Conservation (phyloP, 108 stramenopile species). For the Skeletonema marinoi region DNA sequence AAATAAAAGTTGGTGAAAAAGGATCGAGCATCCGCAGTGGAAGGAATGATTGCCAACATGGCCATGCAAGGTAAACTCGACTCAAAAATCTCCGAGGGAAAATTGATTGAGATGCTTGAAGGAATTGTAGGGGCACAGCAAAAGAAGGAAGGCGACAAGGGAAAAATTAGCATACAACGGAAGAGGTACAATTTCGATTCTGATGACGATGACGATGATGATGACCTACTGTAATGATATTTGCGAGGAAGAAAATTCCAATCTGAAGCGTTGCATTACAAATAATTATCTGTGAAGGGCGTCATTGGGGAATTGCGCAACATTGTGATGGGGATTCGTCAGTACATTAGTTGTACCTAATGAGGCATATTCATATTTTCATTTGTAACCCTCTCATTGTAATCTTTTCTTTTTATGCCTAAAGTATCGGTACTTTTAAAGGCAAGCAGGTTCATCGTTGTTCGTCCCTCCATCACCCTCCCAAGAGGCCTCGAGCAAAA, state of each 20-base stretch:
- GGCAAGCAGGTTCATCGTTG: too few species aligned
- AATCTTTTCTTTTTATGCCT: too few species aligned
- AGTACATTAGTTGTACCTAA: not conserved
- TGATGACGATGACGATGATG: constrained; percentile 80
- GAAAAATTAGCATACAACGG: constrained; percentile 80
- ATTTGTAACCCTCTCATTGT: too few species aligned
- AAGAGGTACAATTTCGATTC: constrained; percentile 90
- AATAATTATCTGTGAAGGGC: not conserved
- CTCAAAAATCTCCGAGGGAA: constrained; percentile 76
- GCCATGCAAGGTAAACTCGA: constrained; percentile 81
- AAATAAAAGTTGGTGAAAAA: constrained; percentile 60
- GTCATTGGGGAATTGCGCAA: not conserved
- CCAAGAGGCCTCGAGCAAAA: too few species aligned
- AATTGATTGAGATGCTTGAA: constrained; percentile 88
- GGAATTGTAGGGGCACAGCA: constrained; percentile 56
- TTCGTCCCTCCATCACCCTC: too few species aligned
- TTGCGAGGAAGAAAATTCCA: not conserved
- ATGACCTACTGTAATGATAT: constrained; percentile 56
- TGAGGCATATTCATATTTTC: too few species aligned
- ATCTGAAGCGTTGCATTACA: not conserved
- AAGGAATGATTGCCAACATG: constrained; percentile 72
- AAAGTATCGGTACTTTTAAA: too few species aligned
- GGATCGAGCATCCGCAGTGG: constrained; percentile 62
- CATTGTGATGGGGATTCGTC: too few species aligned
- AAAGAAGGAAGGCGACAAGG: constrained; percentile 34